Evolutionary conservation across 2,329 filamentous ascomycete species (phyloP), one percentile per base, ranked within the genome.

Genomic region (Pyrenophora seminiperda): DNA sequence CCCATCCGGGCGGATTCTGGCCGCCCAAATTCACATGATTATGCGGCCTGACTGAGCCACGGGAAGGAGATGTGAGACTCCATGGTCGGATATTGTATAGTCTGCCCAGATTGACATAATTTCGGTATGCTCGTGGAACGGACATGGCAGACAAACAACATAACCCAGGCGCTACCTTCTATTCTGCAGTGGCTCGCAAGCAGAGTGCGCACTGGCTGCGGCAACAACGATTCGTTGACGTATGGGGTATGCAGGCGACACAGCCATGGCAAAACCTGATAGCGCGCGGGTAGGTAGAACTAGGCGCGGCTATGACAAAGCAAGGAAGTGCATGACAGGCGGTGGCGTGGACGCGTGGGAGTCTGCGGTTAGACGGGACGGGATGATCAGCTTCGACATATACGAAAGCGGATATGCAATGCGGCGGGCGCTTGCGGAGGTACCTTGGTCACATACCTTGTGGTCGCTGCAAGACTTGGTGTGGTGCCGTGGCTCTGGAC

Each of bases 401-500:
- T n/a, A 15, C 43, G 17, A 13, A 20, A 34, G 11, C 30, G 9
- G 22, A 17, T 9, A 27, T 27, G 10, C 3, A 11, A 27, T 27
- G 24, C 24, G 24, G 24, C 9, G 10, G 24, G 24, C 24, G 19
- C 13, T 22, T 17, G 36, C 22, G 5, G 20, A n/a, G 20, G 5
- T 9, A 15, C 19, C 17, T 7, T 22, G 13, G 9, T 27, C 9
- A 53, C 47, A 31, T 58, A 50, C 43, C 38, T 45, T 22, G 40
- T 46, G 43, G 40, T 30, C 13, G 49, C 53, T 43, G 50, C 50
- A 41, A 29, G 17, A 49, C 9, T 27, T 11, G 24, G 24, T n/a
- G 41, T 50, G 53, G 50, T 47, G 45, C 54, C 53, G 56, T 58
- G 54, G 59, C 57, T 53, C 9, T 55, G 45, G 57, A 56, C 61